A percentile compares a stretch with the other conserved stretches of the same genome.
Conservation (phyloP, 78 protist genomes). For the Dictyostelium citrinum region DNA sequence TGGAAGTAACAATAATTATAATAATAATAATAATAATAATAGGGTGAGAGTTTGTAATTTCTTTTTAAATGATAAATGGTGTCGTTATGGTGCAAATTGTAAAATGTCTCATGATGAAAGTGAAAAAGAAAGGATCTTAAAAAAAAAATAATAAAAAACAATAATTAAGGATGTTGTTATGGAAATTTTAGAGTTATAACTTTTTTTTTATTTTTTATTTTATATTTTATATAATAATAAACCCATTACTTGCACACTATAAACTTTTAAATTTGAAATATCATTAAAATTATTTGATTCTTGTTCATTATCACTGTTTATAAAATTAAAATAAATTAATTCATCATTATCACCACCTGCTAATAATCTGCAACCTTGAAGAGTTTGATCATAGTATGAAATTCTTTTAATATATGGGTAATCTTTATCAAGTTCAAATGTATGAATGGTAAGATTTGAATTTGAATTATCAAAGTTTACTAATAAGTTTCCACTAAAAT, state of each 20-base stretch:
- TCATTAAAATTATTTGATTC: background rate
- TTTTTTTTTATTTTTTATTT: background rate
- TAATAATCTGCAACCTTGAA: background rate
- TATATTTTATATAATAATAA: background rate
- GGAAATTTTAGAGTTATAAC: background rate
- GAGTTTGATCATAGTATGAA: background rate
- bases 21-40: background rate
- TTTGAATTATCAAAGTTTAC: background rate
- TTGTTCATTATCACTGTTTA: background rate
- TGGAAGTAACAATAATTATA: background rate
- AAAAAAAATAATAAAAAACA: background rate
- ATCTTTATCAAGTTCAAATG: background rate
- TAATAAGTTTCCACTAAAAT: background rate
- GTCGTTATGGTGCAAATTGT: conserved; percentile 14
- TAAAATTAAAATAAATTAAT: background rate
- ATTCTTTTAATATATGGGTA: background rate
- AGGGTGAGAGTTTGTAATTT: background rate
- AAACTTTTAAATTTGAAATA: background rate
- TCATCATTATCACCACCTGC: background rate
- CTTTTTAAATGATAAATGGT: background rate
- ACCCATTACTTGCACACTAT: background rate
- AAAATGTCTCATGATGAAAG: background rate
- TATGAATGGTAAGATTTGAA: background rate
- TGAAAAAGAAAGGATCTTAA: background rate
- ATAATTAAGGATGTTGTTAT: background rate